Conservation (phyloP, 768 basidiomycete species). For the Tephrocybe sp. region DNA sequence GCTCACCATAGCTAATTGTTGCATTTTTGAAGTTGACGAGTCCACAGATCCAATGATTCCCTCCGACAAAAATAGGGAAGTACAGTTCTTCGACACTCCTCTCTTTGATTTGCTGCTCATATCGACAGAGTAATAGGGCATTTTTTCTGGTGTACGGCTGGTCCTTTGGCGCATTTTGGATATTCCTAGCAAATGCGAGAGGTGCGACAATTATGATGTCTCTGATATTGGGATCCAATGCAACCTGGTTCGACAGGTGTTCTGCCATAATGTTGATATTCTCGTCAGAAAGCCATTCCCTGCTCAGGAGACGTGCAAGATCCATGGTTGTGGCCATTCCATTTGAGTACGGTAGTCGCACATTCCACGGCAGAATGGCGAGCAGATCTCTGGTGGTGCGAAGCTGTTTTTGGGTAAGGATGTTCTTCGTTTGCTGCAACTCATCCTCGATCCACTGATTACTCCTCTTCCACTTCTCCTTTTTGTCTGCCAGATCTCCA, state of each 20-base stretch:
- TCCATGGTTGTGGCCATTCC: not conserved
- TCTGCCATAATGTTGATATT: slow-evolving; percentile 16
- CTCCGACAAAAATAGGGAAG: slow-evolving; percentile 16
- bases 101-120: slow-evolving; percentile 8
- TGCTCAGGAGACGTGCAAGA: slow-evolving; percentile 8
- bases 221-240: slow-evolving; percentile 3
- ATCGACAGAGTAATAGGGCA: not conserved
- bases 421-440: not conserved
- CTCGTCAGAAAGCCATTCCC: slow-evolving; percentile 4
- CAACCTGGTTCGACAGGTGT: slow-evolving; percentile 5
- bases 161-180: not conserved
- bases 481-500: not conserved
- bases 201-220: slow-evolving; percentile 8
- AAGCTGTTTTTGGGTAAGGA: not conserved
- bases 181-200: slow-evolving; percentile 4
- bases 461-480: slow-evolving; percentile 12
- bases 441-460: slow-evolving; percentile 10
- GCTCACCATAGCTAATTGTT: too few relatives aligned
- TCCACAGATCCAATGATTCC: slow-evolving; percentile 22
- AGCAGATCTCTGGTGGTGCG: not conserved
- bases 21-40: slow-evolving; percentile 12
- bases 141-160: too few relatives aligned
- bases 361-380: slow-evolving; percentile 7
- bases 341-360: not conserved
- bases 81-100: slow-evolving; percentile 4